A percentile compares a stretch with the other conserved stretches of the same genome.
phyloP scores from a whole-genome alignment of 768 basidiomycete species.

The Vararia minispora region DNA sequence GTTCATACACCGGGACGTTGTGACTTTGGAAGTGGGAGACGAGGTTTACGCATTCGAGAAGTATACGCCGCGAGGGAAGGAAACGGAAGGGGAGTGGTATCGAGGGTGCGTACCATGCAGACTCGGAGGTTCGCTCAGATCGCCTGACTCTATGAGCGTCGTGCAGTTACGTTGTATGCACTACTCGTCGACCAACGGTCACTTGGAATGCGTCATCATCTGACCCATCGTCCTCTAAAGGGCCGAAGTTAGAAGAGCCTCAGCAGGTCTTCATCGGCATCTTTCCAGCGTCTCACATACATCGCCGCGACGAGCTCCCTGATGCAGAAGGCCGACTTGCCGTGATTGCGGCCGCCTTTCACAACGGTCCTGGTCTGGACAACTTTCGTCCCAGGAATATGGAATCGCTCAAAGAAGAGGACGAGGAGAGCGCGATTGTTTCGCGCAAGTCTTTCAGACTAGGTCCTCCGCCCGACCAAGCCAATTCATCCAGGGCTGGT shows the following conservation, averaged over 20 bases:
- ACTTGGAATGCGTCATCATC: constrained; percentile 49
- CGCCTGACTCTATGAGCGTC: constrained; percentile 4
- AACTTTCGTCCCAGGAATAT: constrained; percentile 34
- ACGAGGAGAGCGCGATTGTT: constrained; percentile 40
- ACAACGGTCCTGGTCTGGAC: constrained; percentile 34
- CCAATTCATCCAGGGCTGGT: constrained; percentile 59
- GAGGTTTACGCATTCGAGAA: constrained; percentile 97
- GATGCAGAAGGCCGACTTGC: constrained; percentile 83
- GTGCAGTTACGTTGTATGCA: constrained; percentile 78
- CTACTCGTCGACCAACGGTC: constrained; percentile 61
- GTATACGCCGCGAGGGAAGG: constrained; percentile 63
- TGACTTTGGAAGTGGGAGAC: constrained; percentile 87
- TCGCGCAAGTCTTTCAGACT: constrained; percentile 59
- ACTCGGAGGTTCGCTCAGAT: constrained; percentile 4
- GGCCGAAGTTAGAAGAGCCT: constrained; percentile 58
- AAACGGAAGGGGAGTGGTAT: constrained; percentile 81
- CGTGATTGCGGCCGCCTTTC: constrained; percentile 49
- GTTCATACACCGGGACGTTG: constrained; percentile 59
- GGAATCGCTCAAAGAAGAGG: constrained; percentile 52
- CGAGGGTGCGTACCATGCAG: constrained; percentile 60
- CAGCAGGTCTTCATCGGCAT: constrained; percentile 92
- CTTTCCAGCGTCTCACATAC: constrained; percentile 84
- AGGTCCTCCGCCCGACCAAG: constrained; percentile 64
- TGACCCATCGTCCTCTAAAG: constrained; percentile 44
- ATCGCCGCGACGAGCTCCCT: constrained; percentile 73